Percentiles rank a stretch among this genome's conserved stretches.
Evolutionary conservation across 2,329 filamentous ascomycete genomes (phyloP).

Genomic region (Gyromitra esculenta): DNA sequence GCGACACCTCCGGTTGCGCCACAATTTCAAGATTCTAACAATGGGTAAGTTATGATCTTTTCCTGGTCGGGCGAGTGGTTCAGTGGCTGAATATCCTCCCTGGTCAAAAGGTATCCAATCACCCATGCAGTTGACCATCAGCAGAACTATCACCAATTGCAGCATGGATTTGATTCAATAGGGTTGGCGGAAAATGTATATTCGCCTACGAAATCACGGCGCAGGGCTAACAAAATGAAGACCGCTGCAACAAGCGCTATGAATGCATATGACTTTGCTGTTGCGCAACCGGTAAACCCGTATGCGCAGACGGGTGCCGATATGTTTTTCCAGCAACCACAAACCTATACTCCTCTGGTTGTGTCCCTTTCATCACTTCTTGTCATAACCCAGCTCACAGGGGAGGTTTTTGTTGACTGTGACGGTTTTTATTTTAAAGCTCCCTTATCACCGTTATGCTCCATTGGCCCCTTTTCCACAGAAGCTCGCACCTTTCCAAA

Average conservation of each 20-base stretch:
- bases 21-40: slow-evolving; percentile 54
- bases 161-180: slow-evolving; percentile 56
- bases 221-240: slow-evolving; percentile 56
- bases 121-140: slow-evolving; percentile 52
- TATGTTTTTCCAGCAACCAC: slow-evolving; percentile 68
- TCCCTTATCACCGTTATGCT: slow-evolving; percentile 93
- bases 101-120: slow-evolving; percentile 50
- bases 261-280: slow-evolving; percentile 58
- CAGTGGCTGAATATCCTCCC: slow-evolving; percentile 28
- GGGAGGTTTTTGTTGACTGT: slow-evolving; percentile 37
- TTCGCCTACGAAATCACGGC: slow-evolving; percentile 55
- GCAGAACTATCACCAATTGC: slow-evolving; percentile 52
- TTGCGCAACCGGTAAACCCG: slow-evolving; percentile 62
- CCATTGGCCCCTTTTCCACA: slow-evolving; percentile 84
- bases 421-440: slow-evolving; percentile 62
- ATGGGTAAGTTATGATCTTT: slow-evolving; percentile 37
- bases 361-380: slow-evolving; percentile 68
- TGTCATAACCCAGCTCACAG: slow-evolving; percentile 3
- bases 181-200: slow-evolving; percentile 56
- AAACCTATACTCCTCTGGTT: slow-evolving; percentile 66
- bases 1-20: slow-evolving; percentile 51
- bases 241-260: slow-evolving; percentile 57
- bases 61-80: background rate
- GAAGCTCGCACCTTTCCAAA: slow-evolving; percentile 84
- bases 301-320: slow-evolving; percentile 68